A percentile compares a stretch with the other conserved stretches of the same genome.
Evolutionary conservation across 1,139 yeast genomes (phyloP).

Genomic region (Nakaseomyces delphensis): DNA sequence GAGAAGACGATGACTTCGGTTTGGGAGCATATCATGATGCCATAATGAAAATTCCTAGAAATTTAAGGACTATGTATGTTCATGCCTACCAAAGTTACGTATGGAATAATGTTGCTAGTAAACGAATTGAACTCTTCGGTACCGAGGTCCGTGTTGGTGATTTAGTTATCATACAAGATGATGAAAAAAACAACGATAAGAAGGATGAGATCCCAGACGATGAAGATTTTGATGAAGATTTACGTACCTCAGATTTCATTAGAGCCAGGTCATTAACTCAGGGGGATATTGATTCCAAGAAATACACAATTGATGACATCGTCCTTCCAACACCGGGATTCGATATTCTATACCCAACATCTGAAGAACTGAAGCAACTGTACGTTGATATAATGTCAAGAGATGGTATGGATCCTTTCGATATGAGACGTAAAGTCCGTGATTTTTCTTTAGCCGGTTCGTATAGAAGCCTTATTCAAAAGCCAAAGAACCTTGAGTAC

Average conservation of each 20-base stretch:
- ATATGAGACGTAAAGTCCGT: slow-evolving; percentile 74
- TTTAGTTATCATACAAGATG: slow-evolving; percentile 38
- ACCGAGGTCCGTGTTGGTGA: slow-evolving; percentile 71
- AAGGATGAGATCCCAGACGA: slow-evolving; percentile 29
- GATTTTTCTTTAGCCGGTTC: slow-evolving; percentile 92
- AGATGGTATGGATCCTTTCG: slow-evolving; percentile 75
- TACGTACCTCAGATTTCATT: slow-evolving; percentile 43
- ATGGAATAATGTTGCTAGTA: slow-evolving; percentile 84
- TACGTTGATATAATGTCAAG: slow-evolving; percentile 68
- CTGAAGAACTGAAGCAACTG: slow-evolving; percentile 48
- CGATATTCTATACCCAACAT: slow-evolving; percentile 74
- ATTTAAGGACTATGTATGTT: slow-evolving; percentile 85
- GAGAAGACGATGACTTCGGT: slow-evolving; percentile 40
- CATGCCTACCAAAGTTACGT: slow-evolving; percentile 96
- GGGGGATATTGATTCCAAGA: slow-evolving; percentile 56
- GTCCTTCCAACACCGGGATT: slow-evolving; percentile 94
- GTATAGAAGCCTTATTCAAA: slow-evolving; percentile 67
- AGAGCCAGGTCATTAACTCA: slow-evolving; percentile 65
- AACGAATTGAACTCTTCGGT: slow-evolving; percentile 67
- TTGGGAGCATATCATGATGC: slow-evolving; percentile 58
- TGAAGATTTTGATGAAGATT: slow-evolving; percentile 57
- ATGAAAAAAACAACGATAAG: slow-evolving; percentile 31
- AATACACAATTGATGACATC: slow-evolving; percentile 66
- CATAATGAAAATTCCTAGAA: slow-evolving; percentile 87
- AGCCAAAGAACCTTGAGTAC: slow-evolving; percentile 59